Base-by-base conservation (phyloP, 345 rosid species). In the Brassica cretica region DNA sequence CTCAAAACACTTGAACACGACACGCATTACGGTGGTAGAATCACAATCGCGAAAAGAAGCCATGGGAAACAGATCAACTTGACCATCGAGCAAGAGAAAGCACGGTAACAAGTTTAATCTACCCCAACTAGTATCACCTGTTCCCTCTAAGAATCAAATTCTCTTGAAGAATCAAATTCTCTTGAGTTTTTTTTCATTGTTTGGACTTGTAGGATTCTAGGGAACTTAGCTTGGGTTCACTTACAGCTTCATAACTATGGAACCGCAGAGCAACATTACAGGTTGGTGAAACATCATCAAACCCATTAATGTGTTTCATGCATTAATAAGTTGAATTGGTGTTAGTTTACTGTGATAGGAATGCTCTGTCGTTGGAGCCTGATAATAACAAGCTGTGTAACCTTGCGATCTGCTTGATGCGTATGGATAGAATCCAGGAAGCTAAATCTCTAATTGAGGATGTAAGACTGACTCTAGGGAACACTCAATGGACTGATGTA, bases 161-260 rank as follows among this genome's bases (percentile, higher is more conserved):
- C 58, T 62, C 64, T 19, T 19, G 24, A 21, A n/a, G n/a, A n/a
- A n/a, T n/a, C n/a, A n/a, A n/a, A n/a, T n/a, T n/a, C n/a, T n/a
- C n/a, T n/a, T 61, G 30, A 51, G 16, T 15, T 9, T 9, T 9
- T 9, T 25, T 3, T 61, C 15, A 8, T n/a, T 37, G 61, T 35
- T 63, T 56, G 73, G 44, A 53, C 18, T 19, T 78, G 1, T 76
- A 88, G 98, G 86, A 85, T 91, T 61, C 74, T 88, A 19, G 97
- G 92, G 53, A 93, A 89, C 80, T 73, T 93, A 79, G 97, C 93
- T 41, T 93, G 97, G 94, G 93, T 92, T 76, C 85, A 87, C 58
- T 75, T 93, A 72, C 90, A 85, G 87, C 83, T 85, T 66, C 88
- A 82, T 73, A 85, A 91, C 76, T 91, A 87, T 58, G 88, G 88